A percentile compares a stretch with the other conserved stretches of the same genome.
phyloP scores from a whole-genome alignment of 495 filamentous ascomycete species.

The Polyplosphaeria fusca region DNA sequence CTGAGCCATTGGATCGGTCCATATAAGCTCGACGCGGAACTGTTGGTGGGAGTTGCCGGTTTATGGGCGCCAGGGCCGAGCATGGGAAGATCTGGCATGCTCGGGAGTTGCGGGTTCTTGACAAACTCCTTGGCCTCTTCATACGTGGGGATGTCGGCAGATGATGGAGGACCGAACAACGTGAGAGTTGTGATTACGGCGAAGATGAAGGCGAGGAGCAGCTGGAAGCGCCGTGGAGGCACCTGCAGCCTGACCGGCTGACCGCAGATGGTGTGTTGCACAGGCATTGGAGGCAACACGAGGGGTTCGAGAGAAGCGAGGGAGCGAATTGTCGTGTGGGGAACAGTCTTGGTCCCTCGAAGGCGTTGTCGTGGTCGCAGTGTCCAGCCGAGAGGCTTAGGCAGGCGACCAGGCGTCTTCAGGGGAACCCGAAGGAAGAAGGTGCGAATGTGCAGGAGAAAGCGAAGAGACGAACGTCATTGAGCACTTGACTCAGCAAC shows the following conservation, averaged over 20 bases:
- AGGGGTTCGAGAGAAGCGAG: too few relatives aligned
- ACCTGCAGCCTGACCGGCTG: slow-evolving; percentile 34
- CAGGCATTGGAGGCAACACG: too few relatives aligned
- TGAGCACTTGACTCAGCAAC: too few relatives aligned
- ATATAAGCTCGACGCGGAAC: slow-evolving; percentile 50
- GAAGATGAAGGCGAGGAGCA: slow-evolving; percentile 29
- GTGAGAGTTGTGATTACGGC: slow-evolving; percentile 48
- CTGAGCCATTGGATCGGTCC: slow-evolving; percentile 80
- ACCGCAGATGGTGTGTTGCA: slow-evolving; percentile 49
- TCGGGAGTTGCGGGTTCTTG: slow-evolving; percentile 41
- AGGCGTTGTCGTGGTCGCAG: neutral
- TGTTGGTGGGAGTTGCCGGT: slow-evolving; percentile 66
- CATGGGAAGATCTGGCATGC: slow-evolving; percentile 16
- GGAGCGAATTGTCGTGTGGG: too few relatives aligned
- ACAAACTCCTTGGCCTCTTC: slow-evolving; percentile 32
- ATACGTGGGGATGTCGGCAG: slow-evolving; percentile 41
- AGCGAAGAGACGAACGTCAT: too few relatives aligned
- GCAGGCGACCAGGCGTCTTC: too few relatives aligned
- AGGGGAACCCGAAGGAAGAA: too few relatives aligned
- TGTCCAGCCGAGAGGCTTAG: too few relatives aligned
- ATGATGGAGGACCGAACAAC: slow-evolving; percentile 26
- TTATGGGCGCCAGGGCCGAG: slow-evolving; percentile 64
- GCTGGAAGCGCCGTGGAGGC: slow-evolving; percentile 37
- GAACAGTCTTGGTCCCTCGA: too few relatives aligned
- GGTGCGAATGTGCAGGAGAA: too few relatives aligned